Evolutionary conservation across 345 rosid species (phyloP).

Genomic region (Citropsis articulata): DNA sequence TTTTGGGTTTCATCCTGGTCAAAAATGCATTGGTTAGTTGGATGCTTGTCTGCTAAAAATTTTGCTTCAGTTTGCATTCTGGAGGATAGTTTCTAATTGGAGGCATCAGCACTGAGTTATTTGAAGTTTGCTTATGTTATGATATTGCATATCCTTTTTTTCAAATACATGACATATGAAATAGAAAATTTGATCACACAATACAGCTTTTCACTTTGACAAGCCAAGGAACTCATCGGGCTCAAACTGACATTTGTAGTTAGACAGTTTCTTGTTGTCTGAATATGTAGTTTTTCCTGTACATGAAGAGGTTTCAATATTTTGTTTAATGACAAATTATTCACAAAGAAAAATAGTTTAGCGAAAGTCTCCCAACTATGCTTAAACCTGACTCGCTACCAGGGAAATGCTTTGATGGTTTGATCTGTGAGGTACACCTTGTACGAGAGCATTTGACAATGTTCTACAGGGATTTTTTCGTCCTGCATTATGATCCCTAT

Average conservation of each 20-base stretch:
- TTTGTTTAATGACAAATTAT: neutral
- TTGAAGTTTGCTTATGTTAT: neutral
- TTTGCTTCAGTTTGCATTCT: neutral
- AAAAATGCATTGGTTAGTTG: neutral
- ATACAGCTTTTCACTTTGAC: neutral
- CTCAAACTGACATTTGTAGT: neutral
- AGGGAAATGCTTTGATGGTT: neutral
- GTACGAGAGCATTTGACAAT: neutral
- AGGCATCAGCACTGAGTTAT: neutral
- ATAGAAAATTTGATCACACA: neutral
- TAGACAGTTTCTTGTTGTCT: neutral
- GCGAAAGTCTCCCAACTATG: neutral
- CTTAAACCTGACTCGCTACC: neutral
- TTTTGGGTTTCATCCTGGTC: neutral
- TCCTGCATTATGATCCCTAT: neutral
- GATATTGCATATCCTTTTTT: neutral
- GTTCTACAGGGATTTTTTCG: neutral
- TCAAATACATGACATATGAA: neutral
- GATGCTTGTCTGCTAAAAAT: neutral
- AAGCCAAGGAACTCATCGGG: neutral
- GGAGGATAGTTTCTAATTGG: neutral
- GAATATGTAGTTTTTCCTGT: neutral
- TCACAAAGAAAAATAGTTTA: neutral
- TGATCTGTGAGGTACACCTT: neutral
- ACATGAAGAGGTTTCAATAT: neutral